Evolutionary conservation across 129 eudicot species (phyloP).

Genomic region (Solidago caesia): DNA sequence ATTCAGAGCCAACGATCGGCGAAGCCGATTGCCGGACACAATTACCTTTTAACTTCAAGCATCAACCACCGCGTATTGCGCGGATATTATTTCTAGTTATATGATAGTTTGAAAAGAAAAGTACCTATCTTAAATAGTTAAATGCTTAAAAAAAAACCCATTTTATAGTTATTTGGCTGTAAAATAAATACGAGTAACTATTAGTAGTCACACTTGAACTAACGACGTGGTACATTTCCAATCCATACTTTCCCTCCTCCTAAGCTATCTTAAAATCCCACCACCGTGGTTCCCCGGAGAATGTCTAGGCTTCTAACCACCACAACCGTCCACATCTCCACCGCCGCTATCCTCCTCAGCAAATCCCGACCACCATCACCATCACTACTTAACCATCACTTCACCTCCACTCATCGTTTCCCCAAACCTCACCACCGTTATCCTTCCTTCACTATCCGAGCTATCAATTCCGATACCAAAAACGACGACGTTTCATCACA

Average conservation of each 20-base stretch:
- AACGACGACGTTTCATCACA: conserved; percentile 31
- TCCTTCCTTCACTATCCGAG: conserved; percentile 23
- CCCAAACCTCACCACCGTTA: neutral
- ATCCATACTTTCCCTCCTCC: conserved; percentile 26
- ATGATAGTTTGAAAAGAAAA: no score
- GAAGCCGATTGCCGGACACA: no score
- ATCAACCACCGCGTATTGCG: no score
- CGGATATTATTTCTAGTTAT: no score
- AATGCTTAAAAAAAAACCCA: no score
- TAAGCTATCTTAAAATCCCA: neutral
- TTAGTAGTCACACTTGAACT: no score
- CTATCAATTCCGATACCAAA: conserved; percentile 32
- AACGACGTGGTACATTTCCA: conserved; percentile 32
- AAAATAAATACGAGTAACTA: no score
- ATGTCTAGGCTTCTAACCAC: conserved; percentile 35
- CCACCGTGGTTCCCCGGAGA: conserved; percentile 5
- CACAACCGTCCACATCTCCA: conserved; percentile 38
- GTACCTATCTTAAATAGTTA: no score
- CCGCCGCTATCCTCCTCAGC: conserved; percentile 25
- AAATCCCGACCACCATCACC: conserved; percentile 24
- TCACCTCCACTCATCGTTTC: neutral
- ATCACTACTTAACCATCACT: neutral
- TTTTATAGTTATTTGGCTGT: no score
- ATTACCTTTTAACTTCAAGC: no score
- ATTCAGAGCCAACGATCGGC: no score